Evolutionary conservation across 2,329 filamentous ascomycete species (phyloP).

Genomic region (Macrophomina phaseolina): DNA sequence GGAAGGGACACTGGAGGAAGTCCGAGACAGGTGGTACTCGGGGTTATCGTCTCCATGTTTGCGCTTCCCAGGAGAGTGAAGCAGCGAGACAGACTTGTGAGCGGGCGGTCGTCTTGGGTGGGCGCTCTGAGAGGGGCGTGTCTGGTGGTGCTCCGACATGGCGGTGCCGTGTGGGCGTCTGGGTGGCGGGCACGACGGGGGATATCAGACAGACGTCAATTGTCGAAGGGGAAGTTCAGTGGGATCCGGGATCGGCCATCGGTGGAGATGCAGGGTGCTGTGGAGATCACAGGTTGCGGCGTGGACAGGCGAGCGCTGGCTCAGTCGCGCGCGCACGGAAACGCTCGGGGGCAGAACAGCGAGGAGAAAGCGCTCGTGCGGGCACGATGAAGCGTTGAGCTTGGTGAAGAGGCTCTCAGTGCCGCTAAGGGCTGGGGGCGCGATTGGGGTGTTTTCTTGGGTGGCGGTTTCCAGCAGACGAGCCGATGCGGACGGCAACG

Average conservation of each 20-base stretch:
- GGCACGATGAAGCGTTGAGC: neutral
- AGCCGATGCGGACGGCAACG: neutral
- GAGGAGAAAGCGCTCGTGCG: neutral
- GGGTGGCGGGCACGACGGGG: neutral
- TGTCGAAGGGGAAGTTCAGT: slow-evolving; percentile 4
- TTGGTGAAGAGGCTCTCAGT: neutral
- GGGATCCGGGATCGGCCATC: slow-evolving; percentile 21
- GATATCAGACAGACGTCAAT: neutral
- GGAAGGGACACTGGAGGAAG: slow-evolving; percentile 20
- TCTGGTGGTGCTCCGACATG: slow-evolving; percentile 13
- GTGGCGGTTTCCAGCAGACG: neutral
- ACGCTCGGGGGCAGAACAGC: neutral
- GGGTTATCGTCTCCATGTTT: neutral
- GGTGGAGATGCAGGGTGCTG: slow-evolving; percentile 21
- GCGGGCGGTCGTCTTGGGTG: slow-evolving; percentile 52
- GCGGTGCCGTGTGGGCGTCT: neutral
- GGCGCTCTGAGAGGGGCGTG: neutral
- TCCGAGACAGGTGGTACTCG: neutral
- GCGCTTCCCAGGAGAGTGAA: slow-evolving; percentile 43
- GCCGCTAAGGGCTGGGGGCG: neutral
- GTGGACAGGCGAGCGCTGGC: neutral
- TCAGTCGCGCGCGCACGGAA: neutral
- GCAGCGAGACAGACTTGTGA: slow-evolving; percentile 53
- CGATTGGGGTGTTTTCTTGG: neutral
- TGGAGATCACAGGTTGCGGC: neutral